A percentile compares a stretch with the other conserved stretches of the same genome.
phyloP scores from a whole-genome alignment of 2,329 filamentous ascomycete species.

The Basipetospora sp. region DNA sequence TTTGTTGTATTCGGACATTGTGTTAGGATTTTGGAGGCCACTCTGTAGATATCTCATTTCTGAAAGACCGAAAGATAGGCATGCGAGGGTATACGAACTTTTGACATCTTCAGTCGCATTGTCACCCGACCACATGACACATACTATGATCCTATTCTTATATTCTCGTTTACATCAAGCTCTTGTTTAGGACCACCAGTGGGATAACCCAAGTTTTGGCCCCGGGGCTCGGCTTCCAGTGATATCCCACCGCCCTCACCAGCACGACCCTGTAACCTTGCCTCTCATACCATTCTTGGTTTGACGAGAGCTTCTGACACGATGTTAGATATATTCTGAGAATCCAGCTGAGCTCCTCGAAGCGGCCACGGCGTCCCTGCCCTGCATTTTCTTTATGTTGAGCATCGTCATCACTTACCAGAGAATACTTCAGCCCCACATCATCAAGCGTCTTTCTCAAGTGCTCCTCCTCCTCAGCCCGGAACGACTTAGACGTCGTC shows the following conservation, averaged over 20 bases:
- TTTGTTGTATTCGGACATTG: no score
- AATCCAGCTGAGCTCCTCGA: background rate
- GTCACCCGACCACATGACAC: no score
- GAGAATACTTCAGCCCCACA: conserved; percentile 13
- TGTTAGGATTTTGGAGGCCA: no score
- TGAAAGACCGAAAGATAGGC: no score
- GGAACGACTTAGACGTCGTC: conserved; percentile 17
- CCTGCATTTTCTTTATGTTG: no score
- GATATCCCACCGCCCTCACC: conserved; percentile 9
- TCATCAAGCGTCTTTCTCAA: conserved; percentile 13
- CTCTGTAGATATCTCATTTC: no score
- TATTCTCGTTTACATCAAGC: no score
- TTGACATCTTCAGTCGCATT: no score
- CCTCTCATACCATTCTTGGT: conserved; percentile 17
- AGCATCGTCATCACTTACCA: background rate
- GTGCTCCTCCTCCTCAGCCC: conserved; percentile 13
- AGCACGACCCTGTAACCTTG: conserved; percentile 15
- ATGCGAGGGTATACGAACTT: no score
- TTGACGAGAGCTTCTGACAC: conserved; percentile 9
- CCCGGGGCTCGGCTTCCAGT: conserved; percentile 9
- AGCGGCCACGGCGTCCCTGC: no score
- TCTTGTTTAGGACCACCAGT: conserved; percentile 14
- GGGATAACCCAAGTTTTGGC: conserved; percentile 8
- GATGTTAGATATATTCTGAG: background rate
- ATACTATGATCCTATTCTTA: no score